These are phyloP conservation scores for Panicum virgatum DNA, from an alignment of 202 grass and related monocot species.

Conservation along the genomic window DNA sequence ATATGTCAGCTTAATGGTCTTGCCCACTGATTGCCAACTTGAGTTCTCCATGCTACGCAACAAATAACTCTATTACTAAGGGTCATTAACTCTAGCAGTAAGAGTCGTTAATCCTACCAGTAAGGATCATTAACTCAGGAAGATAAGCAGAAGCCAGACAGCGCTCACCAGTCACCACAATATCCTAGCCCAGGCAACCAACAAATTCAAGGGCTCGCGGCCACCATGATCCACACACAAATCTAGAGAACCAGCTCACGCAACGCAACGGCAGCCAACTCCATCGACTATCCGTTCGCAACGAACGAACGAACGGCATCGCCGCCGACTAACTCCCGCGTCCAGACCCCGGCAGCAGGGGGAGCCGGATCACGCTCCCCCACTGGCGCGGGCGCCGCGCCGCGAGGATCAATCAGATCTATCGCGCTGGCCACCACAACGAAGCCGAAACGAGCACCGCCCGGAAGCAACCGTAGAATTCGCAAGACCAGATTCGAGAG, in stretches of 20 bases:
- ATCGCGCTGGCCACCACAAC: neutral
- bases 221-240: constrained; percentile 4
- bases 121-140: neutral
- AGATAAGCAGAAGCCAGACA: neutral
- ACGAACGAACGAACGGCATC: neutral
- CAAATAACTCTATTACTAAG: neutral
- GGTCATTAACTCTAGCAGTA: neutral
- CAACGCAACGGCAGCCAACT: neutral
- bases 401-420: constrained; percentile 2
- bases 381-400: neutral
- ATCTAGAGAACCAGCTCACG: neutral
- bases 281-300: neutral
- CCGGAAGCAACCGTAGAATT: neutral
- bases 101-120: neutral
- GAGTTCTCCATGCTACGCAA: neutral
- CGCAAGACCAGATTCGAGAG: neutral
- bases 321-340: neutral
- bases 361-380: neutral
- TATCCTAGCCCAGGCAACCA: neutral
- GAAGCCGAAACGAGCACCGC: neutral
- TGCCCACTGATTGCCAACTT: neutral
- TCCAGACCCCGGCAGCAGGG: neutral
- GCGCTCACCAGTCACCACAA: neutral
- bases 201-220: neutral
- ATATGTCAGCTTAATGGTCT: neutral